Base-by-base conservation (phyloP, 345 rosid species). In the Geranium brycei region DNA sequence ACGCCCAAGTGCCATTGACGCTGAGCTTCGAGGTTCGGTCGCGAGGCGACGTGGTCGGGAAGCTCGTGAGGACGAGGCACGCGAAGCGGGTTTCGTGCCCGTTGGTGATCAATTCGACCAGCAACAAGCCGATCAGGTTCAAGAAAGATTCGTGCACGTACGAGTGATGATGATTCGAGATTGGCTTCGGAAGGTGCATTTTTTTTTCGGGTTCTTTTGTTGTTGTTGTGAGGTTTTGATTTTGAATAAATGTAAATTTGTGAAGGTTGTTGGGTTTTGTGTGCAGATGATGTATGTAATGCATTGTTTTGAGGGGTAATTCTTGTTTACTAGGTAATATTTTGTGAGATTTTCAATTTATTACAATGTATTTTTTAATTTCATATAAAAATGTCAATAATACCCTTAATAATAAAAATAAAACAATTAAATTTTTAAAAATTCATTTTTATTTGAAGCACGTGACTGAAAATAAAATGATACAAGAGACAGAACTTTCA, bases 21-120 rank as follows among this genome's bases (percentile, higher is more conserved):
- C 65, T 90, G 74, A 75, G 64, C 58, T 80, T 90, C 17, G 92
- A 79, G 73, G 67, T 90, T 64, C 72, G 66, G 38, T 80, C 92
- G 1, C 69, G 85, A 69, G 91, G 91, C 8, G 65, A 90, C 61
- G 97, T 87, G 71, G 91, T 90, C 19, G 97, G 97, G 38, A 87
- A 84, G 73, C 68, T 90, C 55, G 92, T 90, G 71, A 77, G 84
- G 66, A 77, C 87, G 2, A 82, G 76, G 72, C 97, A 87, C 71
- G 56, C 68, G 61, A 84, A 66, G 68, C 77, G 31, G 60, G 73
- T 90, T 17, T 40, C 82, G 18, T 87, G 97, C 72, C 79, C 90
- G n/a, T 61, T 85, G 63, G 80, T 72, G 28, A 68, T 88, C 11
- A 85, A 91, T 61, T 73, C 84, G 57, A 83, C 73, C 40, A 79